These are phyloP conservation scores for Xanthoconium stramineum DNA, from an alignment of 768 basidiomycete species.

Conservation along the genomic window DNA sequence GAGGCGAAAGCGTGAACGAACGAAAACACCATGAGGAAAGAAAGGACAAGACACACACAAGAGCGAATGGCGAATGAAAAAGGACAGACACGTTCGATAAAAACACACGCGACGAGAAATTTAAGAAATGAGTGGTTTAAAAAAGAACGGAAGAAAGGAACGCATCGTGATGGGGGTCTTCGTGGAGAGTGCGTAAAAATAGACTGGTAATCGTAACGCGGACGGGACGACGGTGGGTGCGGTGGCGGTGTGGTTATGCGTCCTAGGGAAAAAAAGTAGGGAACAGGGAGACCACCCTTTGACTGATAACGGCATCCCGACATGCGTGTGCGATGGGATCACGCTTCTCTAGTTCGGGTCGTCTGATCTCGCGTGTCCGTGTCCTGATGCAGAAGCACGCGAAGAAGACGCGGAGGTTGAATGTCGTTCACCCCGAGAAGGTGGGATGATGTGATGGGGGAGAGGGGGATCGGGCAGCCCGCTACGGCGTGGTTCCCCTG, in stretches of 20 bases:
- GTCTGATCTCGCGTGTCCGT: constrained; percentile 19
- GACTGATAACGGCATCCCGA: constrained; percentile 17
- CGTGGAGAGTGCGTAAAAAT: constrained; percentile 20
- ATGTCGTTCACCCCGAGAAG: constrained; percentile 17
- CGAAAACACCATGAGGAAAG: neutral
- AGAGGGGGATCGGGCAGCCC: constrained; percentile 15
- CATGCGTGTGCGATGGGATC: constrained; percentile 8
- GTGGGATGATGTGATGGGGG: constrained; percentile 14
- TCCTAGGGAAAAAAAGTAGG: neutral
- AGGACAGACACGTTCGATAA: neutral
- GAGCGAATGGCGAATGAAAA: neutral
- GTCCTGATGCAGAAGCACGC: constrained; percentile 13
- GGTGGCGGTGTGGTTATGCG: neutral
- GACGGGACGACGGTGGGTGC: constrained; percentile 1
- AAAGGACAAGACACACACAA: neutral
- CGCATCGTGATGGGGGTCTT: constrained; percentile 23
- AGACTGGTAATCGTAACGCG: constrained; percentile 18
- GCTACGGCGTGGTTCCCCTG: constrained; percentile 13
- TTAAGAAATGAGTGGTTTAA: neutral
- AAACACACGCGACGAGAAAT: neutral
- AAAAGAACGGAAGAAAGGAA: neutral
- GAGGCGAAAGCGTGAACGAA: constrained; percentile 8
- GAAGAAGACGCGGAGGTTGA: constrained; percentile 13
- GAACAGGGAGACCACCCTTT: neutral
- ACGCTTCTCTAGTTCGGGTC: constrained; percentile 15